These are phyloP conservation scores for Tricholoma sp. DNA, from an alignment of 768 basidiomycete species.

Conservation along the genomic window DNA sequence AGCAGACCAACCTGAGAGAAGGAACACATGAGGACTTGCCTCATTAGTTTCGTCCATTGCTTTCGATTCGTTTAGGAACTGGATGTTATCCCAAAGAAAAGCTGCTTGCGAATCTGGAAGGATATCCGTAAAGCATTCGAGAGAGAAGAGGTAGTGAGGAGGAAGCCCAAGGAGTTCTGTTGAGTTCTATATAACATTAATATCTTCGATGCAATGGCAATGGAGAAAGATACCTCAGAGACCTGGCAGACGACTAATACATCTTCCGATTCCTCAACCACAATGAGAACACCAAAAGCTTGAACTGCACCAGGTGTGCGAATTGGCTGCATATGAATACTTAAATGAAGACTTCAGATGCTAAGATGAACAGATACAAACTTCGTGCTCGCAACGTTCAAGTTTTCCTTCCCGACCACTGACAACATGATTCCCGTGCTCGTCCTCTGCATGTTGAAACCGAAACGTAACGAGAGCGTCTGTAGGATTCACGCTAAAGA, in stretches of 20 bases:
- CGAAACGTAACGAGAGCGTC: conserved; percentile 48
- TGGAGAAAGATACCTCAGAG: conserved; percentile 53
- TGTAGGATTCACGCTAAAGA: conserved; percentile 12
- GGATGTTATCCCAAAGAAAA: conserved; percentile 68
- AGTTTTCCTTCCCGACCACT: conserved; percentile 65
- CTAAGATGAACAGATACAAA: conserved; percentile 13
- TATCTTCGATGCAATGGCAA: neutral
- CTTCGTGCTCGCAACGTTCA: conserved; percentile 73
- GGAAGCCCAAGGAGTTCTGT: conserved; percentile 70
- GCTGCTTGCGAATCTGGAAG: conserved; percentile 63
- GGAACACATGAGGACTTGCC: conserved; percentile 54
- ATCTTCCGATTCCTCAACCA: conserved; percentile 55
- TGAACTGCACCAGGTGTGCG: conserved; percentile 78
- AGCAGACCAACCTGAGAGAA: conserved; percentile 65
- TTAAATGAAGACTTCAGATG: neutral
- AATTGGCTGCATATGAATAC: conserved; percentile 52
- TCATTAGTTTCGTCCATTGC: conserved; percentile 41
- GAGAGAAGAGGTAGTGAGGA: conserved; percentile 62
- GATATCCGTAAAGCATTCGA: conserved; percentile 68
- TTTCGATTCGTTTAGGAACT: conserved; percentile 47
- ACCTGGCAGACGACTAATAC: conserved; percentile 66
- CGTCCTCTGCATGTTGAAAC: conserved; percentile 61
- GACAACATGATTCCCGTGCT: conserved; percentile 65
- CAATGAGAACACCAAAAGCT: conserved; percentile 77
- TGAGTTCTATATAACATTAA: conserved; percentile 47